Base-by-base conservation (phyloP, 345 rosid genomes). In the Melaleuca alternifolia region DNA sequence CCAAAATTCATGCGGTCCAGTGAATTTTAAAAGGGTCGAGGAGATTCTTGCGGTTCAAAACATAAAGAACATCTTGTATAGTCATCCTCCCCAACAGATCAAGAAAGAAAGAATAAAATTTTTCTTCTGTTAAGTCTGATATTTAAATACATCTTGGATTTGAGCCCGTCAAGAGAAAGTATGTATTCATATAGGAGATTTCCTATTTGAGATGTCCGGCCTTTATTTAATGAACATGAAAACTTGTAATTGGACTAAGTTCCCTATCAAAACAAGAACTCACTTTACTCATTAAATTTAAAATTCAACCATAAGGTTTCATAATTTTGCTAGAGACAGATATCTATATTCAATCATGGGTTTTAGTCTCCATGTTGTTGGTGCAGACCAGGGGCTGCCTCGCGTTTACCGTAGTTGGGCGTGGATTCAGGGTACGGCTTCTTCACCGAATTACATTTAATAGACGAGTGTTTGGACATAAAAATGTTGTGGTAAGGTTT, bases 71-170 rank as follows among this genome's bases (percentile, higher is more conserved):
- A 24, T 62, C 5, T 28, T 62, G 2, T 62, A 62, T 1, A 28
- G 33, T 4, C 75, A 28, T 61, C 5, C 0, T 28, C n/a, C 16
- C 4, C 20, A 0, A 61, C 0, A 2, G 28, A n/a, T 28, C 4
- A 61, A 61, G 2, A 13, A 61, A 61, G 37, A n/a, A 4, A 28
- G 3, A 15, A 57, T 24, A 57, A 56, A 57, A 24, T 57, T 10
- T 24, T 57, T n/a, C 24, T 57, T 24, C 62, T 2, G 41, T 41
- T 4, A 41, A 57, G 10, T 24, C 28, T 28, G 2, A 57, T 24
- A 56, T 57, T 57, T 10, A 3, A 57, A 24, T 24, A 24, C 2
- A 28, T 11, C 14, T 24, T 57, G 28, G 26, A 57, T 57, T 56
- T 57, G 28, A 57, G 62, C 1, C 28, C 28, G 0, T 57, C 0